These are phyloP conservation scores for Erodium texanum DNA, from an alignment of 441 rosid species.

Conservation along the genomic window DNA sequence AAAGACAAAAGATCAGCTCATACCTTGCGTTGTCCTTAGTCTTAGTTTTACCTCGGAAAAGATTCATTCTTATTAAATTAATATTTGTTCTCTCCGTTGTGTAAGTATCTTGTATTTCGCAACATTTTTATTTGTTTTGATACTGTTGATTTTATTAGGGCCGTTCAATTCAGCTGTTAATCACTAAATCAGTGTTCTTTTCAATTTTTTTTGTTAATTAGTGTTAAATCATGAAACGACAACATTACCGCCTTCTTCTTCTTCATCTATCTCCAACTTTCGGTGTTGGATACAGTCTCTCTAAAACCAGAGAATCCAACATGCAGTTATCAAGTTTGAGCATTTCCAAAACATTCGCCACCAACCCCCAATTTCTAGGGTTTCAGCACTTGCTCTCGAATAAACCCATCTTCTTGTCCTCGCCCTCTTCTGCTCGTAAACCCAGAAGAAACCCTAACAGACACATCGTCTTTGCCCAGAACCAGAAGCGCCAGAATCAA, in stretches of 20 bases:
- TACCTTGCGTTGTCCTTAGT: too few species aligned
- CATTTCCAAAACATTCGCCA: background rate
- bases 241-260: background rate
- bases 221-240: background rate
- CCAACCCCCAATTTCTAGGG: background rate
- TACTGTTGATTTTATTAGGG: too few species aligned
- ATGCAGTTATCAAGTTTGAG: background rate
- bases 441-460: slow-evolving; percentile 7
- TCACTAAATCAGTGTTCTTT: too few species aligned
- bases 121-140: too few species aligned
- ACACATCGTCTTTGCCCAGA: slow-evolving; percentile 20
- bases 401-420: background rate
- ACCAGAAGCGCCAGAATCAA: slow-evolving; percentile 17
- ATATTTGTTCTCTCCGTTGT: too few species aligned
- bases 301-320: background rate
- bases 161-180: too few species aligned
- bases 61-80: too few species aligned
- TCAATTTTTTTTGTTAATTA: too few species aligned
- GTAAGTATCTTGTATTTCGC: too few species aligned
- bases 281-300: background rate
- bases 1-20: too few species aligned
- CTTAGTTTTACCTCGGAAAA: too few species aligned
- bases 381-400: background rate
- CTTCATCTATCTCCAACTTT: background rate
- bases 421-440: background rate